A percentile compares a stretch with the other conserved stretches of the same genome.
These are phyloP conservation scores for Ceratocystis harringtonii DNA, from an alignment of 2,329 filamentous ascomycete genomes.

Conservation along the genomic window DNA sequence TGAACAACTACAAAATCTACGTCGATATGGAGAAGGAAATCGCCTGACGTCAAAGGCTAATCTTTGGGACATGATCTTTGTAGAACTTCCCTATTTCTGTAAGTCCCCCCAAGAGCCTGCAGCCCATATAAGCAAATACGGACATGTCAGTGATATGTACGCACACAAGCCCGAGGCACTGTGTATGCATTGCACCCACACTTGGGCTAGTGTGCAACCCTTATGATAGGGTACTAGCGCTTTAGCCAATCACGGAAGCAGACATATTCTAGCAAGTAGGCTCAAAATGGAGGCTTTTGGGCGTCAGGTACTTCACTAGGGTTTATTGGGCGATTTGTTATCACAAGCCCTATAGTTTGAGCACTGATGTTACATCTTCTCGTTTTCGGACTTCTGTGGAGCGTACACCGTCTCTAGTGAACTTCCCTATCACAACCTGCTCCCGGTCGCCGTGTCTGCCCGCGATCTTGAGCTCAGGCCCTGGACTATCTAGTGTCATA, in stretches of 20 bases:
- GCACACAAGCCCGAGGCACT: too few species aligned
- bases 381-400: conserved; percentile 1
- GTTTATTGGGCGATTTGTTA: not conserved
- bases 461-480: conserved; percentile 36
- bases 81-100: not conserved
- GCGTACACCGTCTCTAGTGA: conserved; percentile 8
- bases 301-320: not conserved
- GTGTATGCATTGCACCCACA: not conserved
- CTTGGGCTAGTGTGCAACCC: not conserved
- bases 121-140: not conserved
- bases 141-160: not conserved
- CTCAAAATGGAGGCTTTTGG: not conserved
- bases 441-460: conserved; percentile 41
- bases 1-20: not conserved
- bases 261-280: not conserved
- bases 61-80: not conserved
- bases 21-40: not conserved
- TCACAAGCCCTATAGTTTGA: conserved; percentile 9
- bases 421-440: conserved; percentile 35
- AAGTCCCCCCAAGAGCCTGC: not conserved
- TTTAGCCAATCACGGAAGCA: not conserved
- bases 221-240: not conserved
- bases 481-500: conserved; percentile 42
- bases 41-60: not conserved
- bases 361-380: not conserved